A percentile compares a stretch with the other conserved stretches of the same genome.
Evolutionary conservation across 768 basidiomycete species (phyloP).

Genomic region (Leccinellum luteum): DNA sequence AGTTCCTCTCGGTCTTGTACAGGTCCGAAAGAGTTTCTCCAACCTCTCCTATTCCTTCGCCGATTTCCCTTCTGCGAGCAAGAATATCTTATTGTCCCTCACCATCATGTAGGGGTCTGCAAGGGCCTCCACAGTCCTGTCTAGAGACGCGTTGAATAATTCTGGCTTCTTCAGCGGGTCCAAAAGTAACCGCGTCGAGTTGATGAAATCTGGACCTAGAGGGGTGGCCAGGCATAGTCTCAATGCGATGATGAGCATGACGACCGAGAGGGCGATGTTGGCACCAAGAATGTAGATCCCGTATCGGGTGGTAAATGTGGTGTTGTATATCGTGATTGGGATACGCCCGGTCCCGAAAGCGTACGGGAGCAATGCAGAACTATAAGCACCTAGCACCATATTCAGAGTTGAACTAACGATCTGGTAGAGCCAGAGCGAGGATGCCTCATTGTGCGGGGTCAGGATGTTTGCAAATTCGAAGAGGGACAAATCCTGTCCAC

Average conservation of each 20-base stretch:
- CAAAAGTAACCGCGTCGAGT: neutral
- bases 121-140: neutral
- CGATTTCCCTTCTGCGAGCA: neutral
- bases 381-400: neutral
- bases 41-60: neutral
- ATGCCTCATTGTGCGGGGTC: too few relatives aligned
- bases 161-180: slow-evolving; percentile 8
- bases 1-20: neutral
- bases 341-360: too few relatives aligned
- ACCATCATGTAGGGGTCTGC: neutral
- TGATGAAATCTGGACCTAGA: slow-evolving; percentile 6
- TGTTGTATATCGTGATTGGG: neutral
- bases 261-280: neutral
- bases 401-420: neutral
- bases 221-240: neutral
- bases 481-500: neutral
- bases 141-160: slow-evolving; percentile 9
- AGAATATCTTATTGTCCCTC: neutral
- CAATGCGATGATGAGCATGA: slow-evolving; percentile 4
- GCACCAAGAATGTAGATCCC: neutral
- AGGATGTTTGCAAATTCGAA: neutral
- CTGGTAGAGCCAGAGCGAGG: neutral
- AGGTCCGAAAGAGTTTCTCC: neutral
- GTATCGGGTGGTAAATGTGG: too few relatives aligned
- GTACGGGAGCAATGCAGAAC: neutral